Evolutionary conservation across 2,329 filamentous ascomycete genomes (phyloP), one percentile per base, ranked within the genome.

Genomic region (Claviceps sp.): DNA sequence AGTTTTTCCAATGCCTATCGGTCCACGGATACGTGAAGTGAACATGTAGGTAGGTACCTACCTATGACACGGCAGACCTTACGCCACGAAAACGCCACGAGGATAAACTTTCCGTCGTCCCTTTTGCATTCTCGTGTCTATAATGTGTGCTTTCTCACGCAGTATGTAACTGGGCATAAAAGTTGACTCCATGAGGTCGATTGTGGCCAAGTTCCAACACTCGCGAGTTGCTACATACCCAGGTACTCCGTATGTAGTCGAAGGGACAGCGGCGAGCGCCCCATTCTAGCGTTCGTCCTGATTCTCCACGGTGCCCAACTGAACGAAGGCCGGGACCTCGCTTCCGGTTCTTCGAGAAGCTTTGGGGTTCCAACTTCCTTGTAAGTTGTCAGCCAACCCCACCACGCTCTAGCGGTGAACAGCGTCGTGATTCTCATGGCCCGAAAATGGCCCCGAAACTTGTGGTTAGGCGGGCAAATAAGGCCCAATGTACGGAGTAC

Each of bases 401-500:
- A 42, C 43, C 44, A 23, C 11, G 22, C 23, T 51, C 29, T 47
- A 34, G 52, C 52, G 52, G 52, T 50, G 48, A 53, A 37, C 38
- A 3, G 20, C 16, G 47, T 50, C 44, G 48, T 46, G 42, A 26
- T 34, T 39, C 29, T 50, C 44, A 45, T 46, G 42, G 37, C 34
- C 45, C 38, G 17, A 45, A 42, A n/a, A 36, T 38, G 50, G 40
- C 39, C 2, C 38, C 23, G 39, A 26, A 47, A 11, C 39, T 29
- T 26, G 23, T n/a, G 2, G n/a, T 22, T 44, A 44, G 26, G 37
- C 20, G 22, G 23, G 13, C 16, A 6, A n/a, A 34, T 34, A 11
- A 34, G 9, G 9, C 29, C 29, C 29, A 34, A 34, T 34, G 29
- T 34, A 34, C 29, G 11, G 29, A 34, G 29, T 34, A 29, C 3